These are phyloP conservation scores for Hordeum pubiflorum DNA, from an alignment of 202 grass and related monocot species.

Conservation along the genomic window DNA sequence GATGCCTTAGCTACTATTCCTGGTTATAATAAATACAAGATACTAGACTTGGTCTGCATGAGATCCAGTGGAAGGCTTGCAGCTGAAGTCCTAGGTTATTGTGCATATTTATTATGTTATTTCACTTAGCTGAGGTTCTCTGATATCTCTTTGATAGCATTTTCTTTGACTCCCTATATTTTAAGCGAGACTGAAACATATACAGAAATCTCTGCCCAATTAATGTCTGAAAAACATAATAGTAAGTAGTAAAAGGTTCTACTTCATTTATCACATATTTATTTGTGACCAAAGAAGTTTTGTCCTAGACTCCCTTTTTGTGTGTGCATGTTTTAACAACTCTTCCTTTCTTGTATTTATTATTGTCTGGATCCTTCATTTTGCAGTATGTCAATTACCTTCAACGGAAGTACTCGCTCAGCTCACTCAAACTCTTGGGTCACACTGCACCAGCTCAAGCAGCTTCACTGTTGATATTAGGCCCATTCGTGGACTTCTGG, in stretches of 20 bases:
- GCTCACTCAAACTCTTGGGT: constrained; percentile 54
- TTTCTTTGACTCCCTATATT: neutral
- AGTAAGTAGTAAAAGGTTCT: neutral
- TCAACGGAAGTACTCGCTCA: constrained; percentile 56
- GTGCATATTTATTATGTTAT: neutral
- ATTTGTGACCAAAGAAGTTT: neutral
- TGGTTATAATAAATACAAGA: neutral
- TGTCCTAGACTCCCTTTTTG: neutral
- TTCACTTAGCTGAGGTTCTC: neutral
- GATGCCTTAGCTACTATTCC: neutral
- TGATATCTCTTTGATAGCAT: neutral
- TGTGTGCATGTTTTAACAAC: neutral
- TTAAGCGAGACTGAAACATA: neutral
- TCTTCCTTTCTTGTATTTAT: neutral
- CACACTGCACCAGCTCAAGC: constrained; percentile 70
- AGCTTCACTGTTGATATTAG: constrained; percentile 52
- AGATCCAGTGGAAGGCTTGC: neutral
- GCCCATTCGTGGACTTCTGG: constrained; percentile 58
- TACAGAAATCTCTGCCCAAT: neutral
- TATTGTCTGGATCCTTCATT: neutral
- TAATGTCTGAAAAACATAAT: neutral
- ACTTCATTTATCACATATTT: neutral
- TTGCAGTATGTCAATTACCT: constrained; percentile 63
- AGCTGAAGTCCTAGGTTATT: neutral
- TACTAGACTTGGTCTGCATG: neutral